These are phyloP conservation scores for Cladosporium colombiae DNA, from an alignment of 2,329 filamentous ascomycete species.

Conservation along the genomic window DNA sequence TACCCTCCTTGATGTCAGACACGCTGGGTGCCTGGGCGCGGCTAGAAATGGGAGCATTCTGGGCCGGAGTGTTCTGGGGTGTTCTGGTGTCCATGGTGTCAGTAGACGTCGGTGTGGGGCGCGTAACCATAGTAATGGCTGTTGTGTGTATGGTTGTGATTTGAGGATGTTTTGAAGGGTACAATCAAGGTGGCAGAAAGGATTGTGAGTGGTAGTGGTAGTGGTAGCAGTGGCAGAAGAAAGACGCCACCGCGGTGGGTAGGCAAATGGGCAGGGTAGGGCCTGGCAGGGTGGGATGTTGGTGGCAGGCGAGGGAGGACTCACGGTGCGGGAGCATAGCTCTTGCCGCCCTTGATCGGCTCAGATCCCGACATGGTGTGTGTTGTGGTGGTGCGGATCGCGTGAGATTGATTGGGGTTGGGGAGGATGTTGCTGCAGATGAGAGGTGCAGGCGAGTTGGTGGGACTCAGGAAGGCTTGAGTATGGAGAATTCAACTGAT, in stretches of 20 bases:
- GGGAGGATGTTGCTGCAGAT: constrained; percentile 12
- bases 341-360: constrained; percentile 20
- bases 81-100: constrained; percentile 63
- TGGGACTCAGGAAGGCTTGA: not conserved
- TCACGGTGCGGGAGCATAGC: constrained; percentile 20
- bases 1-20: constrained; percentile 96
- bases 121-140: constrained; percentile 14
- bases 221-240: not conserved
- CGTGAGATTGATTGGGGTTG: constrained; percentile 2
- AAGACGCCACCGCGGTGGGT: not conserved
- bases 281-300: not conserved
- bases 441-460: constrained; percentile 2
- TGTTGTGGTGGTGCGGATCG: not conserved
- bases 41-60: constrained; percentile 94
- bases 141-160: not conserved
- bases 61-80: constrained; percentile 95
- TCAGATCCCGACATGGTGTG: constrained; percentile 17
- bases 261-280: not conserved
- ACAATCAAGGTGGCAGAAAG: not conserved
- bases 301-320: not conserved
- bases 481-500: constrained; percentile 2
- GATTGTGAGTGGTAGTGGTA: not conserved
- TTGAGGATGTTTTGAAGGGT: not conserved
- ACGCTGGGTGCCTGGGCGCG: constrained; percentile 95
- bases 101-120: constrained; percentile 25